A percentile compares a stretch with the other conserved stretches of the same genome.
phyloP scores from a whole-genome alignment of 305 asterid species.

The Fraxinus angustifolia region DNA sequence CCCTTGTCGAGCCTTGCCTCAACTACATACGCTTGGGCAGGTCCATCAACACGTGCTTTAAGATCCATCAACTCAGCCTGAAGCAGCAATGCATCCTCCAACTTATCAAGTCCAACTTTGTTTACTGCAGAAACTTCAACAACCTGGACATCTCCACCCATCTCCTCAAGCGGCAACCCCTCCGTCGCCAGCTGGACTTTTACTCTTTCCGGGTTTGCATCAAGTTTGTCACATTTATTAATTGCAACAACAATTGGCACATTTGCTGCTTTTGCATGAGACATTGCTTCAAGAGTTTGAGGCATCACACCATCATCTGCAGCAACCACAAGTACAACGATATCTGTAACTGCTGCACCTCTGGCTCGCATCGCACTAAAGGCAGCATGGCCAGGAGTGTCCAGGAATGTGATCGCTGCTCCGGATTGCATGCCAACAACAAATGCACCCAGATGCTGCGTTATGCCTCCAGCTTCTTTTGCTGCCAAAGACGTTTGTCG shows the following conservation, averaged over 20 bases:
- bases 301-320: slow-evolving; percentile 99
- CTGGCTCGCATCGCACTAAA: slow-evolving; percentile 97
- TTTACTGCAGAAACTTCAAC: slow-evolving; percentile 89
- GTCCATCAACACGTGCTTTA: slow-evolving; percentile 81
- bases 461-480: slow-evolving; percentile 98
- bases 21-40: slow-evolving; percentile 98
- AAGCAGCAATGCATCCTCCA: slow-evolving; percentile 90
- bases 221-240: slow-evolving; percentile 83
- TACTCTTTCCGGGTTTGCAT: slow-evolving; percentile 83
- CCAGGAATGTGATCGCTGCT: slow-evolving; percentile 82
- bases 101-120: slow-evolving; percentile 63
- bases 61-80: slow-evolving; percentile 95
- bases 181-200: slow-evolving; percentile 77
- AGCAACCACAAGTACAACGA: slow-evolving; percentile 95
- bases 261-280: slow-evolving; percentile 80
- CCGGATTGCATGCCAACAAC: slow-evolving; percentile 96
- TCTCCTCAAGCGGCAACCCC: slow-evolving; percentile 81
- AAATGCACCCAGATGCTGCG: slow-evolving; percentile 96
- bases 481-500: slow-evolving; percentile 90
- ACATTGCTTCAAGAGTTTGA: slow-evolving; percentile 89
- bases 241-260: slow-evolving; percentile 89
- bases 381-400: slow-evolving; percentile 99
- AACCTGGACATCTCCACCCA: slow-evolving; percentile 97
- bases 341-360: slow-evolving; percentile 95
- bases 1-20: slow-evolving; percentile 97